These are phyloP conservation scores for Grammothele lineata DNA, from an alignment of 768 basidiomycete species.

Conservation along the genomic window DNA sequence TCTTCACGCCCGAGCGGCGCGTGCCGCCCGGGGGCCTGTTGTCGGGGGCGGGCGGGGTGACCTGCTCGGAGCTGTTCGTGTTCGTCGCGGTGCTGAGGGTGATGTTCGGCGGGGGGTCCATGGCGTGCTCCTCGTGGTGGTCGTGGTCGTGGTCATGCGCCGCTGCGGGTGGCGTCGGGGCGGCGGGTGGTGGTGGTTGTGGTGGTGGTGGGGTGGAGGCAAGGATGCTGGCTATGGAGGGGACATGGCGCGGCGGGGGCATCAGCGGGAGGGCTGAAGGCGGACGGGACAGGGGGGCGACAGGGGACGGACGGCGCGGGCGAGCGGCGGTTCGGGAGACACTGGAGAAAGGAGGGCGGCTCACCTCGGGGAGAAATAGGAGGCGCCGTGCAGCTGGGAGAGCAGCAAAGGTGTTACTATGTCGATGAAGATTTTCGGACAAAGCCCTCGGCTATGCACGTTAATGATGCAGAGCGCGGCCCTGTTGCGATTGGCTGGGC, in stretches of 20 bases:
- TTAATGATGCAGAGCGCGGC: too few species aligned
- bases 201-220: conserved; percentile 1
- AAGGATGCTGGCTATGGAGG: conserved; percentile 21
- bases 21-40: conserved; percentile 18
- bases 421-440: conserved; percentile 1
- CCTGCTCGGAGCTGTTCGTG: neutral
- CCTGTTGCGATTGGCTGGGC: too few species aligned
- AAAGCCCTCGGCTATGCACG: too few species aligned
- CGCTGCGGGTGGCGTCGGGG: too few species aligned
- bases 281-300: neutral
- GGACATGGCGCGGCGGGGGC: conserved; percentile 13
- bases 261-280: conserved; percentile 3
- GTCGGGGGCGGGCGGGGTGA: neutral
- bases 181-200: conserved; percentile 6
- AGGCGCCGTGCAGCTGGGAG: too few species aligned
- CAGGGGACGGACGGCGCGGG: neutral
- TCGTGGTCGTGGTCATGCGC: too few species aligned
- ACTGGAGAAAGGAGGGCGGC: neutral
- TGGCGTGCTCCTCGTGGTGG: conserved; percentile 7
- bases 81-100: conserved; percentile 1
- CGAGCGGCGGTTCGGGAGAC: conserved; percentile 2
- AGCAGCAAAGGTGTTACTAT: neutral
- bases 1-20: conserved; percentile 32
- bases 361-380: neutral
- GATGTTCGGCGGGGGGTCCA: conserved; percentile 17